Evolutionary conservation across 345 rosid genomes (phyloP).

Genomic region (Laguncularia racemosa): DNA sequence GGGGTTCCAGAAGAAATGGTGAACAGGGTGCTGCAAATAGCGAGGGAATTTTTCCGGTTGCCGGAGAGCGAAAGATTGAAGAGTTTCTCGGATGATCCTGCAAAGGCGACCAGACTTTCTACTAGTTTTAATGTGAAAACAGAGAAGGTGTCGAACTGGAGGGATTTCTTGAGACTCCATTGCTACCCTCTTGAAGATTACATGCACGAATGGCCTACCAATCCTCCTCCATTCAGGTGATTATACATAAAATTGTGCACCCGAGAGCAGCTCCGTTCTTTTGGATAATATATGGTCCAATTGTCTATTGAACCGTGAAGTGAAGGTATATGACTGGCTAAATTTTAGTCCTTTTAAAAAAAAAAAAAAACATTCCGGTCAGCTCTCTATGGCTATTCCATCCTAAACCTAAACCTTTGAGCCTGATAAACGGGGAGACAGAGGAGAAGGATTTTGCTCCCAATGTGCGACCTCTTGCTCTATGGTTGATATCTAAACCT

Average conservation of each 20-base stretch:
- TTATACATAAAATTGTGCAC: neutral
- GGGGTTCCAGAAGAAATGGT: conserved; percentile 37
- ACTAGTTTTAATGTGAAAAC: conserved; percentile 70
- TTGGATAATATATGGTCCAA: no score
- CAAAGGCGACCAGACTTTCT: conserved; percentile 48
- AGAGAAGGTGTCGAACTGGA: conserved; percentile 72
- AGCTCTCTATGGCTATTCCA: no score
- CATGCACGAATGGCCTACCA: conserved; percentile 70
- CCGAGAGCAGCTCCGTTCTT: no score
- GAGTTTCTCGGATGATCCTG: conserved; percentile 55
- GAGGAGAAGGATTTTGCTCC: no score
- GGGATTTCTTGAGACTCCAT: conserved; percentile 71
- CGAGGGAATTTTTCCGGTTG: conserved; percentile 52
- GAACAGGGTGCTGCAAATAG: conserved; percentile 21
- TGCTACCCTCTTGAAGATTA: conserved; percentile 64
- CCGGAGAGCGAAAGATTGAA: conserved; percentile 67
- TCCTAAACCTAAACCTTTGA: no score
- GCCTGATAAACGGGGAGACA: no score
- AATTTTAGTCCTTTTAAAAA: no score
- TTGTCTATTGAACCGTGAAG: no score
- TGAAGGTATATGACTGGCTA: no score
- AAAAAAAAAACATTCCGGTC: no score
- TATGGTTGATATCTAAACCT: no score
- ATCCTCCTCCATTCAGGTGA: conserved; percentile 58
- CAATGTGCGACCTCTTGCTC: no score